Evolutionary conservation across 441 rosid genomes (phyloP), one percentile per base, ranked within the genome.

Genomic region (Erodium moschatum): DNA sequence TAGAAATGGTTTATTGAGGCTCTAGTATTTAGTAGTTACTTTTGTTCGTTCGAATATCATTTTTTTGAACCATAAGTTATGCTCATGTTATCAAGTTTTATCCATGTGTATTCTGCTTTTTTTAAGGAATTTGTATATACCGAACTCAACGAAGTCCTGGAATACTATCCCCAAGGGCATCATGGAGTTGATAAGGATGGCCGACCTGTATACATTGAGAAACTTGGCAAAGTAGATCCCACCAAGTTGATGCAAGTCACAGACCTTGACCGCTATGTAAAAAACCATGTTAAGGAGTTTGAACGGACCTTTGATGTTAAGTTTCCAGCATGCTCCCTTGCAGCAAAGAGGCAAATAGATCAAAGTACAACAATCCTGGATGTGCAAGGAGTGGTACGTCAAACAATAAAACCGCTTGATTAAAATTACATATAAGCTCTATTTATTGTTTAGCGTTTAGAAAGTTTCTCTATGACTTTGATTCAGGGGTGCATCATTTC

Each of bases 331-430:
- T 88, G 94, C 71, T 83, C 97, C 21, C 73, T 91, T 67, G 87
- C 92, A 31, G 90, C 92, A 24, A 85, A 83, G 76, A 86, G 67
- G 80, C 95, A 91, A 64, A 85, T 89, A 70, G 97, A 91, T 79
- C 97, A 91, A 77, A 91, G 96, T 69, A 89, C 97, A 56, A 91
- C 96, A 72, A 88, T 91, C 78, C 77, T 89, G 74, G 97, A 91
- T 80, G 97, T 91, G 68, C 92, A 89, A 72, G 95, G 97, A 88
- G 97, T 91, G 92, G 97, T 91, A 84, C 20, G 92, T 77, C 15
- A 35, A 42, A 62, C 48, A 58, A 33, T 21, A 60, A 70, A 56
- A 54, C 50, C 38, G 20, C 29, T 42, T 1, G 52, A 19, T 8
- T 44, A 21, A 0, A 20, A 73, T 56, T 66, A 62, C 35, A 65